A percentile compares a stretch with the other conserved stretches of the same genome.
phyloP scores from a whole-genome alignment of 2,329 filamentous ascomycete species.

The Stagonosporopsis rhizophila region DNA sequence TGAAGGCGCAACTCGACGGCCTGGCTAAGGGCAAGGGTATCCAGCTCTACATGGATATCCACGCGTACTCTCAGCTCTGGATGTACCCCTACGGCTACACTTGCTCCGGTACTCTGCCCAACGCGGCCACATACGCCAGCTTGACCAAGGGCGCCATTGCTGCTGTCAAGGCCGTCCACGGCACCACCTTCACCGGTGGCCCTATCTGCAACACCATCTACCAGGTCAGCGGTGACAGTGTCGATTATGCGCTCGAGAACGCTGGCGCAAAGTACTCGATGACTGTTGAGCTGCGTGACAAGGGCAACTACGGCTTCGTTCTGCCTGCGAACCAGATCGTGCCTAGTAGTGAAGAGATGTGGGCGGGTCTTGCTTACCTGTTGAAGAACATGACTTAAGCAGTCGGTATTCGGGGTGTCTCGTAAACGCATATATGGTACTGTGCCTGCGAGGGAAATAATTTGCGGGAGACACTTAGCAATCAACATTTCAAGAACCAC shows the following conservation, averaged over 20 bases:
- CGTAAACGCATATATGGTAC: neutral
- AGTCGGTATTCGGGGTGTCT: neutral
- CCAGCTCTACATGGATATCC: conserved; percentile 70
- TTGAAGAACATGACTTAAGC: conserved; percentile 38
- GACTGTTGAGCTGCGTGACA: conserved; percentile 60
- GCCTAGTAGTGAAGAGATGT: conserved; percentile 57
- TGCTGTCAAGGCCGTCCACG: conserved; percentile 64
- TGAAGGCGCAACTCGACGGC: conserved; percentile 57
- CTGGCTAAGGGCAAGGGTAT: conserved; percentile 59
- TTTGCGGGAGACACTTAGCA: too few species aligned
- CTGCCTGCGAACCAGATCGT: conserved; percentile 58
- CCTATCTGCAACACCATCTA: conserved; percentile 69
- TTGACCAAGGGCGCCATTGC: conserved; percentile 59
- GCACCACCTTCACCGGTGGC: conserved; percentile 52
- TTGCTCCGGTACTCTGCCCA: conserved; percentile 57
- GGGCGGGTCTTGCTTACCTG: conserved; percentile 50
- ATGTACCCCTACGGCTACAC: conserved; percentile 67
- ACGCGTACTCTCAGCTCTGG: conserved; percentile 62
- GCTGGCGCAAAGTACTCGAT: conserved; percentile 55
- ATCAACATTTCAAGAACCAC: too few species aligned
- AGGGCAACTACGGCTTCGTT: conserved; percentile 58
- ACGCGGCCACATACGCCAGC: conserved; percentile 57
- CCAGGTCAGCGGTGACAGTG: conserved; percentile 57
- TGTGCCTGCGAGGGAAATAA: too few species aligned
- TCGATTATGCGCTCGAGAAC: conserved; percentile 55